Evolutionary conservation across 805 yeast genomes (phyloP), one percentile per base, ranked within the genome.

Genomic region (Kuraishia piskuri): DNA sequence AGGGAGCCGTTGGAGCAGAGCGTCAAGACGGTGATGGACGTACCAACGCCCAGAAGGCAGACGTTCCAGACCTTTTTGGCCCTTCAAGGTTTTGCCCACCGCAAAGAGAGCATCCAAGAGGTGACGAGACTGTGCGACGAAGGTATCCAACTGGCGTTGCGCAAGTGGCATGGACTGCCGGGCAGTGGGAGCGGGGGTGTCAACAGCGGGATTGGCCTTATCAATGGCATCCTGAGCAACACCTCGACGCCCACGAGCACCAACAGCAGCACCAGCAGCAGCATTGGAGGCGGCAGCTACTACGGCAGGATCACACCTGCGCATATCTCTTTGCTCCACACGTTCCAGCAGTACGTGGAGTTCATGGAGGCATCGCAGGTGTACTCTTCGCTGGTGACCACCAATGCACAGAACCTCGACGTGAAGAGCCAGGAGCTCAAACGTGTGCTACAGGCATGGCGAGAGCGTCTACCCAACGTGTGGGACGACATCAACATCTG

Each of bases 401-500:
- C 99, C 0, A 92, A 90, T 49, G 95, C 95, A 4, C 92, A 88
- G 62, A 94, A 94, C 62, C 70, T 95, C 60, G 99, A 94, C 63
- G 84, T 83, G 37, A 94, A 92, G 66, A 87, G 96, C 0, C 97
- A 90, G 69, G 99, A 94, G 62, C 77, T 94, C 57, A 94, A 94
- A 70, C 80, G 98, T 52, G 96, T 94, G 0, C 70, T 94, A 46
- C 97, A 90, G 67, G 97, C 96, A 1, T 94, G 99, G 99, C 77
- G 99, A 63, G 99, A 94, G 65, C 83, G 99, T 57, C 74, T 95
- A 51, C 99, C 99, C 12, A 94, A 94, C 62, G 75, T 81, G 8
- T 94, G 98, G 97, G 99, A 94, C 69, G 99, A 94, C 66, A 91
- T 94, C 62, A 92, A 90, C 65, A 80, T 91, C 56, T 94, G 99